Evolutionary conservation across 805 yeast species (phyloP), one percentile per base, ranked within the genome.

Genomic region (Starmerella khaoyaiensis): DNA sequence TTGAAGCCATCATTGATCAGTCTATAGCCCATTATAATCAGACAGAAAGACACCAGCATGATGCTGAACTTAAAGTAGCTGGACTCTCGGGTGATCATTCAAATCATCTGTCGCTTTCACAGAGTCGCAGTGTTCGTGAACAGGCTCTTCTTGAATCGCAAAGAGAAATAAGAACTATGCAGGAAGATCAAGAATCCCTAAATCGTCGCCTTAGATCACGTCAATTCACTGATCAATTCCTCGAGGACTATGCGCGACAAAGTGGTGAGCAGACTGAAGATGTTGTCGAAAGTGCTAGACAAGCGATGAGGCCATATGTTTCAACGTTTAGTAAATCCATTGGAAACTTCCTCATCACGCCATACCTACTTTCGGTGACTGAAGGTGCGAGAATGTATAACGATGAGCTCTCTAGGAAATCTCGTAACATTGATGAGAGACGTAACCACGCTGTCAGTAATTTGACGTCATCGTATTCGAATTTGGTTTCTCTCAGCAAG

Each of bases 161-260:
- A 17, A 12, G 16, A 2, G 29, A n/a, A 25, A 31, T 38, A 8
- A 21, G 26, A 25, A 5, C 12, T 3, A 17, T 19, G 14, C 41
- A 38, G 22, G 41, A 38, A 21, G 15, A 19, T 10, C 41, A 38
- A 15, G 41, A 38, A 18, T n/a, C 34, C 4, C 37, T 38, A 12
- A 38, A 38, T 18, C 34, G 41, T 5, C 29, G 37, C 5, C 22
- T 38, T 5, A 16, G 37, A 14, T 38, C 41, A 3, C 35, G 32
- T 6, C 37, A 34, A 19, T 38, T 33, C 35, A 38, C 40, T 5
- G 25, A 18, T 21, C 32, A 31, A 17, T 28, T 27, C 21, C 17
- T 40, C 5, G 9, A 16, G 3, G 37, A 35, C 19, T 40, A 34
- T 15, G 35, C 36, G 1, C 11, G 9, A 4, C 16, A 12, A 2